These are phyloP conservation scores for Microbotryum violaceum DNA, from an alignment of 1,284 basidiomycete genomes.

Conservation along the genomic window DNA sequence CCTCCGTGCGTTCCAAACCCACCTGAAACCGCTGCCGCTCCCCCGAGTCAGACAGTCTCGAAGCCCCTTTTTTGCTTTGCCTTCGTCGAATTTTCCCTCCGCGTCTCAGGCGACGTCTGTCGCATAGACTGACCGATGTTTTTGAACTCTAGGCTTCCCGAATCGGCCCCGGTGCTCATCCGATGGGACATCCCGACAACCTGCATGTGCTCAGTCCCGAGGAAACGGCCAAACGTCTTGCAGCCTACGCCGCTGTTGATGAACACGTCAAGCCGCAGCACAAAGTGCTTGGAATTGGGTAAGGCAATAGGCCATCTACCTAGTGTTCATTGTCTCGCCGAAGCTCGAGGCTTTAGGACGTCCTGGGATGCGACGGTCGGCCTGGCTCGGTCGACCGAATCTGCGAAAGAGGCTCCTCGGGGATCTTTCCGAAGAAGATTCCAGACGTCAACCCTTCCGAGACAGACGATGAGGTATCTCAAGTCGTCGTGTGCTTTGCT, in stretches of 20 bases:
- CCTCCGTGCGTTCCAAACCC: constrained; percentile 1
- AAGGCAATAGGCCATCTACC: constrained; percentile 41
- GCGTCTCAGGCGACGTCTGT: background rate
- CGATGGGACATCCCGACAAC: background rate
- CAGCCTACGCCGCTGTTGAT: constrained; percentile 92
- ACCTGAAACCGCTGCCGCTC: background rate
- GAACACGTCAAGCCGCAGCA: constrained; percentile 74
- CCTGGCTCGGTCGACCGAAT: background rate
- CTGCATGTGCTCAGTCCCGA: constrained; percentile 18
- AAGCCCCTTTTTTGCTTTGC: background rate
- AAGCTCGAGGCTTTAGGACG: background rate
- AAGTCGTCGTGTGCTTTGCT: background rate
- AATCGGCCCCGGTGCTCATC: constrained; percentile 12
- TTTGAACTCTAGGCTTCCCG: constrained; percentile 14
- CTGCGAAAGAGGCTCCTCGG: background rate
- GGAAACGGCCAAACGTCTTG: constrained; percentile 66
- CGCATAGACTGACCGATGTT: too few species aligned
- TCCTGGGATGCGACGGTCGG: background rate
- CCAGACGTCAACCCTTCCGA: background rate
- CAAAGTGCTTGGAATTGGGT: constrained; percentile 86
- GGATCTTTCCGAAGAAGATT: background rate
- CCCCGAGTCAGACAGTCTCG: background rate
- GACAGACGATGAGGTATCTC: background rate
- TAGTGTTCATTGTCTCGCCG: too few species aligned
- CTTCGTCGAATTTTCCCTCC: background rate